Conservation (phyloP, 768 basidiomycete species). For the Dictyophora rubrovolvata region DNA sequence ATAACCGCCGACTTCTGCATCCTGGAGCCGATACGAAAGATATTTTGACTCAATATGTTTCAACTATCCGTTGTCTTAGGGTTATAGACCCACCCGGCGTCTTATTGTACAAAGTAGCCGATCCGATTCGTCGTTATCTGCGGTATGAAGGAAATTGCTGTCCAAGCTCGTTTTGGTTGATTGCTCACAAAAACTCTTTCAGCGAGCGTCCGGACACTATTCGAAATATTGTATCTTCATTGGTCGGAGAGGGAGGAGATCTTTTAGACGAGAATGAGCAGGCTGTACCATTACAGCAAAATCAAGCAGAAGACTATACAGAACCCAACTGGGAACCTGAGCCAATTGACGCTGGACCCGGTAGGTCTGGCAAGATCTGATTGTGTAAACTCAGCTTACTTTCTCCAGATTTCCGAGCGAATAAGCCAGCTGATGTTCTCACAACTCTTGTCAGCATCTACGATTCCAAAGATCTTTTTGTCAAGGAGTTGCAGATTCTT, state of each 20-base stretch:
- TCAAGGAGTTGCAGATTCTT: constrained; percentile 89
- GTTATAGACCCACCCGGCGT: constrained; percentile 91
- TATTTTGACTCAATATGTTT: constrained; percentile 83
- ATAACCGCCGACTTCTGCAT: constrained; percentile 80
- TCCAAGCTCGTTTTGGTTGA: neutral
- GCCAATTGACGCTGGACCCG: constrained; percentile 91
- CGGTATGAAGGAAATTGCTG: constrained; percentile 35
- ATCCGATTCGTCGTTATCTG: constrained; percentile 84
- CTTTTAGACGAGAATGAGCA: constrained; percentile 80
- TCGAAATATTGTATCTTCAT: constrained; percentile 80
- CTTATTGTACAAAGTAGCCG: constrained; percentile 84
- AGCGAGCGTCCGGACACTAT: constrained; percentile 90
- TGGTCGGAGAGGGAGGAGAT: constrained; percentile 81
- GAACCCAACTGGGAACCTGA: constrained; percentile 96
- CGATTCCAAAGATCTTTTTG: constrained; percentile 91
- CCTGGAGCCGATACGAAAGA: constrained; percentile 93
- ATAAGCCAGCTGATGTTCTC: constrained; percentile 86
- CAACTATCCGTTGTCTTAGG: constrained; percentile 82
- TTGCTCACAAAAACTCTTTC: neutral
- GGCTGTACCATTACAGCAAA: constrained; percentile 61
- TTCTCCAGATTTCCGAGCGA: constrained; percentile 72
- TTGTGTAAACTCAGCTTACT: neutral
- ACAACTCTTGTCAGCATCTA: constrained; percentile 97
- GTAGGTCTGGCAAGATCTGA: constrained; percentile 29
- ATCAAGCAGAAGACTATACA: constrained; percentile 74